A percentile compares a stretch with the other conserved stretches of the same genome.
These are phyloP conservation scores for Ascoidea rubescens DNA, from an alignment of 805 yeast genomes.

Conservation along the genomic window DNA sequence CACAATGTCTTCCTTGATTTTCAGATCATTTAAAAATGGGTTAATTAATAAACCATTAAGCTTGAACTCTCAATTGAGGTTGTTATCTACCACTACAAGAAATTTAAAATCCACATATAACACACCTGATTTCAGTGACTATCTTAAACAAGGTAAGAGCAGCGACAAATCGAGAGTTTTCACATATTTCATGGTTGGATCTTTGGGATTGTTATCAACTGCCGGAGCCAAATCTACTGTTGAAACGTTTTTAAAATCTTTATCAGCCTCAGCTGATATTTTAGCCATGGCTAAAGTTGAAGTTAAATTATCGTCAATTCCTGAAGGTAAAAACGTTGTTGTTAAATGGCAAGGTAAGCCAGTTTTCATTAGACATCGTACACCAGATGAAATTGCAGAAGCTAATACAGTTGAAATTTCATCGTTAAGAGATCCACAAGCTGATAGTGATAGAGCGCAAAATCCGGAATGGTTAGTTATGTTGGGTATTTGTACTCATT, in stretches of 20 bases:
- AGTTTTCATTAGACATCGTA: constrained; percentile 98
- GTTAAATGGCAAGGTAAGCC: constrained; percentile 99
- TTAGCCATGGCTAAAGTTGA: constrained; percentile 99
- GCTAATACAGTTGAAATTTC: constrained; percentile 75
- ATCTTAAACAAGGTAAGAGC: constrained; percentile 52
- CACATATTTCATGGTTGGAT: constrained; percentile 96
- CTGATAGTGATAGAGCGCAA: constrained; percentile 85
- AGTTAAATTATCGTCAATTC: constrained; percentile 84
- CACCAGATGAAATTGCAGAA: constrained; percentile 82
- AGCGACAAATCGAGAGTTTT: constrained; percentile 68
- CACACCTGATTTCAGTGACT: constrained; percentile 81
- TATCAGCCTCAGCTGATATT: constrained; percentile 98
- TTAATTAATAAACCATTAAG: not conserved
- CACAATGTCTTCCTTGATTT: not conserved
- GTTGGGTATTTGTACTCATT: constrained; percentile 99
- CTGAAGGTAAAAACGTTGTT: constrained; percentile 95
- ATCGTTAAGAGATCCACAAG: constrained; percentile 85
- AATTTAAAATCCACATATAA: constrained; percentile 63
- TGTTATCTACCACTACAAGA: constrained; percentile 34
- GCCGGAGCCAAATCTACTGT: constrained; percentile 96
- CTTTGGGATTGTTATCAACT: constrained; percentile 79
- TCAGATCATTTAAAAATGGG: not conserved
- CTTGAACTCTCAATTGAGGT: constrained; percentile 23
- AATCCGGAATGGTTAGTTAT: constrained; percentile 97
- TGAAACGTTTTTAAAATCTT: constrained; percentile 78